Conservation (phyloP, 2,329 filamentous ascomycete genomes). For the Parasarocladium wereldwijsianum region DNA sequence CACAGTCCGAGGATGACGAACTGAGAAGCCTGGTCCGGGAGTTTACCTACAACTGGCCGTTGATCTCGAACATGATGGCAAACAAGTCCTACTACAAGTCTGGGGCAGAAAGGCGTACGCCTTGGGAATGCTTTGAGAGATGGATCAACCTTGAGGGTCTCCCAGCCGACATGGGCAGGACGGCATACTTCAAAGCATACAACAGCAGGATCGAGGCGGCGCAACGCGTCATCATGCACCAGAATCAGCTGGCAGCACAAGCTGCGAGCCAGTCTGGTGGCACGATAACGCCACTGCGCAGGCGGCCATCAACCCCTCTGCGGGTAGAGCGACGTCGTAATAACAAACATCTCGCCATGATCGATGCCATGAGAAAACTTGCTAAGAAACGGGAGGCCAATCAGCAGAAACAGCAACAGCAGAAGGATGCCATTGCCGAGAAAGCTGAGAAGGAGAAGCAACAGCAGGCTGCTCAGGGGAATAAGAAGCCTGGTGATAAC, state of each 20-base stretch:
- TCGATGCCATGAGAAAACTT: constrained; percentile 90
- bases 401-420: constrained; percentile 74
- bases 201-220: constrained; percentile 45
- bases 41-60: constrained; percentile 94
- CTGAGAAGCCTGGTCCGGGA: constrained; percentile 73
- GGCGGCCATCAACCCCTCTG: constrained; percentile 63
- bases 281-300: constrained; percentile 25
- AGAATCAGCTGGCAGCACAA: constrained; percentile 34
- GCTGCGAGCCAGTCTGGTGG: constrained; percentile 29
- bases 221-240: constrained; percentile 37
- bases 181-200: constrained; percentile 76
- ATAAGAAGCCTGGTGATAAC: too few relatives aligned
- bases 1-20: constrained; percentile 78
- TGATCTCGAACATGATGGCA: constrained; percentile 71
- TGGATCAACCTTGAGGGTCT: constrained; percentile 89
- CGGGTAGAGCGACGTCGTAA: constrained; percentile 78
- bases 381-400: constrained; percentile 85
- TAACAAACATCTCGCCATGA: constrained; percentile 72
- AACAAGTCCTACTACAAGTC: constrained; percentile 67
- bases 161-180: constrained; percentile 87
- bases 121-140: constrained; percentile 97
- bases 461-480: too few relatives aligned
- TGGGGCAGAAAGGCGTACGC: constrained; percentile 76
- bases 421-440: constrained; percentile 45
- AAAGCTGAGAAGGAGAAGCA: constrained; percentile 72